Conservation (phyloP, 371 early-diverging fungal genomes). For the Rhizopus arrhizus region DNA sequence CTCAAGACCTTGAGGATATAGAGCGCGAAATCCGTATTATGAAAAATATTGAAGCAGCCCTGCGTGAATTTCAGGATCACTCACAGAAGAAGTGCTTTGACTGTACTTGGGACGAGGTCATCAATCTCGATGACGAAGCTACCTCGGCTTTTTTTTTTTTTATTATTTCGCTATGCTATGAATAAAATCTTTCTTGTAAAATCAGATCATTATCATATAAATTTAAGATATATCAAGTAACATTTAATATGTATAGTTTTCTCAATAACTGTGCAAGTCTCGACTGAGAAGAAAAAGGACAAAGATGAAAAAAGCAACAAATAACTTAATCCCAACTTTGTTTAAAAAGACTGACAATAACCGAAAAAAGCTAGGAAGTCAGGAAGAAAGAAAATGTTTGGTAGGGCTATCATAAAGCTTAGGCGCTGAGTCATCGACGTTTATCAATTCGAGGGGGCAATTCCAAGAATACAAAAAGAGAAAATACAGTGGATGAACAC, state of each 20-base stretch:
- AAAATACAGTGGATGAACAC: too few species aligned
- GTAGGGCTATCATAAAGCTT: too few species aligned
- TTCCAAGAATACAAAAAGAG: too few species aligned
- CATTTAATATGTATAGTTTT: conserved; percentile 3
- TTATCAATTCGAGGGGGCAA: too few species aligned
- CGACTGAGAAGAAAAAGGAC: neutral
- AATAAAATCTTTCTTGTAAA: neutral
- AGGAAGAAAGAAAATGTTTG: neutral
- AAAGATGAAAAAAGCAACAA: neutral
- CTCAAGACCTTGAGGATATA: conserved; percentile 1
- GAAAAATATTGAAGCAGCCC: neutral
- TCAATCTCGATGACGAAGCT: neutral
- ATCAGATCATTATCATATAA: neutral
- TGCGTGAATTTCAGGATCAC: neutral
- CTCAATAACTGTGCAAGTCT: neutral
- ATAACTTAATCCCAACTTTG: conserved; percentile 67
- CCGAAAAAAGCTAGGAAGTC: neutral
- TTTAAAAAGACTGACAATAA: conserved; percentile 1
- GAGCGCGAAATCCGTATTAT: conserved; percentile 1
- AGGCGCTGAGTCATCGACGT: too few species aligned
- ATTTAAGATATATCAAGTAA: neutral
- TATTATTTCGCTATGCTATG: neutral
- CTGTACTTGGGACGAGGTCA: neutral
- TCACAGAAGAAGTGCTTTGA: neutral
- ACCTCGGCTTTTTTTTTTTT: neutral